Evolutionary conservation across 495 filamentous ascomycete genomes (phyloP).

Genomic region (Pseudevernia furfuracea): DNA sequence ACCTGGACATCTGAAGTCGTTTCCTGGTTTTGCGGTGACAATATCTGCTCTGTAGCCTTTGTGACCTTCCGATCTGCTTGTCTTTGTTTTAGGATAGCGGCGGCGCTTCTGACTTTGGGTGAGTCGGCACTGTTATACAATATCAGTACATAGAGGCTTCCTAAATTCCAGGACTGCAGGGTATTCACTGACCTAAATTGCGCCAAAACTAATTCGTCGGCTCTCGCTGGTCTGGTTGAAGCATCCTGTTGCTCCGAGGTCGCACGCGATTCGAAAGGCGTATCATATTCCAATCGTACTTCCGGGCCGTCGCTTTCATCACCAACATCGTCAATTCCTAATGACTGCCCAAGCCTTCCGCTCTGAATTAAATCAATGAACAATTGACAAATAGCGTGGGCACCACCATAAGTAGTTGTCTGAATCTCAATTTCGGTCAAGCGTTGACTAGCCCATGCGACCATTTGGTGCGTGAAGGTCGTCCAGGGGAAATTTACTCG

Average conservation of each 20-base stretch:
- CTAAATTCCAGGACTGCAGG: background rate
- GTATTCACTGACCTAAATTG: constrained; percentile 10
- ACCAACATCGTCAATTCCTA: constrained; percentile 3
- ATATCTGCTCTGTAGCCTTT: constrained; percentile 6
- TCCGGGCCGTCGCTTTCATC: constrained; percentile 5
- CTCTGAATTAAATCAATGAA: constrained; percentile 20
- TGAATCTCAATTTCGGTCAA: constrained; percentile 25
- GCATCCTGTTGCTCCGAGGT: constrained; percentile 1
- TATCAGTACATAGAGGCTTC: background rate
- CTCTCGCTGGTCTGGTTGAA: background rate
- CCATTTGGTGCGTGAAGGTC: constrained; percentile 22
- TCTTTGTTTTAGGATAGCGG: constrained; percentile 10
- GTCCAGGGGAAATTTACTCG: constrained; percentile 30
- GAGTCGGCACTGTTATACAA: background rate
- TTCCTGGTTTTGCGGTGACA: background rate
- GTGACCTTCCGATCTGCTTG: background rate
- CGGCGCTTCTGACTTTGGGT: background rate
- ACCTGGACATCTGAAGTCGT: constrained; percentile 9
- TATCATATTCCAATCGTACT: constrained; percentile 7
- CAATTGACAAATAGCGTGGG: constrained; percentile 20
- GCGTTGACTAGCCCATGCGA: constrained; percentile 26
- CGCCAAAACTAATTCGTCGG: background rate
- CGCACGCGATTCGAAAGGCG: constrained; percentile 12
- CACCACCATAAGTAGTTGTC: constrained; percentile 27
- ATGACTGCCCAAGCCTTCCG: background rate